Evolutionary conservation across 2,329 filamentous ascomycete genomes (phyloP).

Genomic region (Cladosporium velox): DNA sequence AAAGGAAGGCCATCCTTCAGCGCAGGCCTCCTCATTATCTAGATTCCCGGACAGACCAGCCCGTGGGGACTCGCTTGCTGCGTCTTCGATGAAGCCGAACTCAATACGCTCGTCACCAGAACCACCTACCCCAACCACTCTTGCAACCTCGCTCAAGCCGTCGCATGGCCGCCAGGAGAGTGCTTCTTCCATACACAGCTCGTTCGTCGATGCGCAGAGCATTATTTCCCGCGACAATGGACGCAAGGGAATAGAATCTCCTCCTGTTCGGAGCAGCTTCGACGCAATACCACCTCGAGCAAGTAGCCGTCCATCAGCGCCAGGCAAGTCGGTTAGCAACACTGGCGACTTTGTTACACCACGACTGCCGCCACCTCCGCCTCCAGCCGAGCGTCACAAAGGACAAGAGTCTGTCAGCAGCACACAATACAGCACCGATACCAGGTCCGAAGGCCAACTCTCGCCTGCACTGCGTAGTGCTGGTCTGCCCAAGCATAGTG

Average conservation of each 20-base stretch:
- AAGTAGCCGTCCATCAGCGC: slow-evolving; percentile 47
- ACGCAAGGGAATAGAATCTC: slow-evolving; percentile 27
- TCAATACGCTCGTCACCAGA: slow-evolving; percentile 32
- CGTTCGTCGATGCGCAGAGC: slow-evolving; percentile 40
- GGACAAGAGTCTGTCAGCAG: slow-evolving; percentile 49
- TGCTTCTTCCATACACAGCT: slow-evolving; percentile 38
- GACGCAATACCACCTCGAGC: slow-evolving; percentile 51
- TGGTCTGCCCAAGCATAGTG: slow-evolving; percentile 58
- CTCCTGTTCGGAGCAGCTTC: slow-evolving; percentile 37
- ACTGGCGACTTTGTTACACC: slow-evolving; percentile 50
- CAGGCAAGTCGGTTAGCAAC: slow-evolving; percentile 43
- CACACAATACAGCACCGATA: slow-evolving; percentile 44
- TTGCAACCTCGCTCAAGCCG: slow-evolving; percentile 30
- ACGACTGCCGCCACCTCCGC: slow-evolving; percentile 47
- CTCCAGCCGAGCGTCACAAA: slow-evolving; percentile 39
- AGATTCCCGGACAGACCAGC: slow-evolving; percentile 51
- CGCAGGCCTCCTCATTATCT: slow-evolving; percentile 39
- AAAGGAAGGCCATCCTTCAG: slow-evolving; percentile 33
- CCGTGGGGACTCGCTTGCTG: slow-evolving; percentile 61
- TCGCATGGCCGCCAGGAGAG: slow-evolving; percentile 45
- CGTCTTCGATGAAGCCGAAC: slow-evolving; percentile 32
- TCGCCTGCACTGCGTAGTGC: slow-evolving; percentile 35
- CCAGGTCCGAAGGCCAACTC: slow-evolving; percentile 32
- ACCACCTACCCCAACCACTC: slow-evolving; percentile 45
- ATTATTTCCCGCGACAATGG: slow-evolving; percentile 32